Evolutionary conservation across 2,329 filamentous ascomycete genomes (phyloP).

Genomic region (Pseudopithomyces maydicus): DNA sequence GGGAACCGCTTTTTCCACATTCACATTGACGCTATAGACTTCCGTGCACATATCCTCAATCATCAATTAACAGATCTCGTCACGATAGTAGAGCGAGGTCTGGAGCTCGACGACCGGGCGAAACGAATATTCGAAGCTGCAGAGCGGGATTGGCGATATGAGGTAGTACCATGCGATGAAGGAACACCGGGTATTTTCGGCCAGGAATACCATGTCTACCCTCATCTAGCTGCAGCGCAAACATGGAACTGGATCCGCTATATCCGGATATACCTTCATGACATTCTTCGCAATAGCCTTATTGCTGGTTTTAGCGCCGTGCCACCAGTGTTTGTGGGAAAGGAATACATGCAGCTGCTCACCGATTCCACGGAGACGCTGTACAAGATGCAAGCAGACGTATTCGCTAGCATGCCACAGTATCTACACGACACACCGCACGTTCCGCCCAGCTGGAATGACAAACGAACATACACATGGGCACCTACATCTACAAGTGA

Average conservation of each 20-base stretch:
- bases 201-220: slow-evolving; percentile 39
- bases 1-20: slow-evolving; percentile 34
- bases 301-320: slow-evolving; percentile 29
- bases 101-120: slow-evolving; percentile 29
- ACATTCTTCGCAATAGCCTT: slow-evolving; percentile 40
- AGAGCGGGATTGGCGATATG: slow-evolving; percentile 29
- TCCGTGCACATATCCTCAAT: slow-evolving; percentile 31
- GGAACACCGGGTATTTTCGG: slow-evolving; percentile 27
- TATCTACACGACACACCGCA: slow-evolving; percentile 40
- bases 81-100: slow-evolving; percentile 29
- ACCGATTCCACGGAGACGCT: slow-evolving; percentile 27
- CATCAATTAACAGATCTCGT: slow-evolving; percentile 18
- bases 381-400: slow-evolving; percentile 35
- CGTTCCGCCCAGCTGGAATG: slow-evolving; percentile 4
- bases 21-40: slow-evolving; percentile 31
- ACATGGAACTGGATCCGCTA: slow-evolving; percentile 43
- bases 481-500: not conserved
- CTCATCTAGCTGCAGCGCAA: slow-evolving; percentile 29
- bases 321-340: slow-evolving; percentile 30
- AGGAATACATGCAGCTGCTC: slow-evolving; percentile 26
- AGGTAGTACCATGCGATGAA: slow-evolving; percentile 18
- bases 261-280: slow-evolving; percentile 39
- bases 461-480: not conserved
- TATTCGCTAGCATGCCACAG: slow-evolving; percentile 42
- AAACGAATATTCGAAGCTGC: slow-evolving; percentile 24